phyloP scores from a whole-genome alignment of 345 rosid species.

The Lepidium africanum region DNA sequence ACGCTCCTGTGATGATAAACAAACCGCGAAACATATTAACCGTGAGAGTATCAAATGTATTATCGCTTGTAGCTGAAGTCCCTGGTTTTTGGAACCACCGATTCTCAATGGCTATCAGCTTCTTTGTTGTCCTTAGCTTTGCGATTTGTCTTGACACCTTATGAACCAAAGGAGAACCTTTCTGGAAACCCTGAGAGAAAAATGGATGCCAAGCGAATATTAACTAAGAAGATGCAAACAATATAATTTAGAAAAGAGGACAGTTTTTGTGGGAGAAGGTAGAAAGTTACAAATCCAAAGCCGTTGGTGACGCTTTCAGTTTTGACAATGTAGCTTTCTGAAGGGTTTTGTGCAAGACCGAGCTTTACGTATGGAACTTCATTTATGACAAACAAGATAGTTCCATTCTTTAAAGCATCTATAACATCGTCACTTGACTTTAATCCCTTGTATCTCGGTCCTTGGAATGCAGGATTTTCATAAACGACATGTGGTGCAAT shows the following conservation, averaged over 20 bases:
- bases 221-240: background rate
- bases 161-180: constrained; percentile 23
- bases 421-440: background rate
- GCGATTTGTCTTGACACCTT: constrained; percentile 32
- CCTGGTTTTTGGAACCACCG: constrained; percentile 1
- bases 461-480: background rate
- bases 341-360: constrained; percentile 1
- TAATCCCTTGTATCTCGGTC: background rate
- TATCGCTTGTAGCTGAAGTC: background rate
- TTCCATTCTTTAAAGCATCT: constrained; percentile 19
- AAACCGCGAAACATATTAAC: constrained; percentile 25
- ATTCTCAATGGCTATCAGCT: constrained; percentile 11
- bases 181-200: constrained; percentile 24
- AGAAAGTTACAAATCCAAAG: constrained; percentile 27
- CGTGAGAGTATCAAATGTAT: constrained; percentile 1
- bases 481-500: background rate
- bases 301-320: constrained; percentile 17
- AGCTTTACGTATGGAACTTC: constrained; percentile 26
- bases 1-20: constrained; percentile 23
- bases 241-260: background rate
- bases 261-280: background rate
- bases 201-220: background rate
- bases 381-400: constrained; percentile 16
- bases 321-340: background rate
- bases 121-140: constrained; percentile 24